Percentiles rank a stretch among this genome's conserved stretches.
Evolutionary conservation across 2,329 filamentous ascomycete genomes (phyloP).

Genomic region (Colletotrichum musicola): DNA sequence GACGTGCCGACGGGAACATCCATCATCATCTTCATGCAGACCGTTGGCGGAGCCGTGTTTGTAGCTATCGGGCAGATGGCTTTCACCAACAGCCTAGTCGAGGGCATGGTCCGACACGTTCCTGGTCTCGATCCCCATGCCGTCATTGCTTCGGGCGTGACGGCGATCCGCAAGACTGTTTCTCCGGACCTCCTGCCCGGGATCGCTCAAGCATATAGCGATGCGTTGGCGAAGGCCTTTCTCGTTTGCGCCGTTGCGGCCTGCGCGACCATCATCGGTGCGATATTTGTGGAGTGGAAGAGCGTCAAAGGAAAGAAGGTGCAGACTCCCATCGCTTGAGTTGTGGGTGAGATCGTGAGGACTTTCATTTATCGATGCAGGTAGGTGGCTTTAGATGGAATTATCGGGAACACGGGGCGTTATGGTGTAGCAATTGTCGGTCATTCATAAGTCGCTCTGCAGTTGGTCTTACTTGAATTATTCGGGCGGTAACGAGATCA

Average conservation of each 20-base stretch:
- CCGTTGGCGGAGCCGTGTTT: conserved; percentile 61
- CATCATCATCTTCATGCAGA: conserved; percentile 60
- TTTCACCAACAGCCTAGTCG: conserved; percentile 61
- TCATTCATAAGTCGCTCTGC: not conserved
- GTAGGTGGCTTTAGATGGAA: not conserved
- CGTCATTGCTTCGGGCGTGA: conserved; percentile 53
- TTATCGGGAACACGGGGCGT: not conserved
- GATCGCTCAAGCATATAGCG: conserved; percentile 58
- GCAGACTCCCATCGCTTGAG: conserved; percentile 37
- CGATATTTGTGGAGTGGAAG: conserved; percentile 64
- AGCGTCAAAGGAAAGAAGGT: conserved; percentile 68
- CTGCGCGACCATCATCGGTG: conserved; percentile 57
- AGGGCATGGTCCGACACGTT: conserved; percentile 50
- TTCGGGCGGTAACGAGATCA: not conserved
- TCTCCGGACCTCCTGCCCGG: conserved; percentile 46
- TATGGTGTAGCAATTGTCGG: no score
- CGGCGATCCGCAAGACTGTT: conserved; percentile 49
- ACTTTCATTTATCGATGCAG: no score
- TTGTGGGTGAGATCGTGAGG: no score
- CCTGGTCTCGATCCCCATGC: conserved; percentile 49
- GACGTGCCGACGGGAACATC: conserved; percentile 62
- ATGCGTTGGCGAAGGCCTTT: conserved; percentile 57
- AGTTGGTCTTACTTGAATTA: not conserved
- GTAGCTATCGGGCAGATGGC: conserved; percentile 65
- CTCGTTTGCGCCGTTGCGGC: conserved; percentile 59